phyloP scores from a whole-genome alignment of 805 yeast species.

The Pichia phayaonensis region DNA sequence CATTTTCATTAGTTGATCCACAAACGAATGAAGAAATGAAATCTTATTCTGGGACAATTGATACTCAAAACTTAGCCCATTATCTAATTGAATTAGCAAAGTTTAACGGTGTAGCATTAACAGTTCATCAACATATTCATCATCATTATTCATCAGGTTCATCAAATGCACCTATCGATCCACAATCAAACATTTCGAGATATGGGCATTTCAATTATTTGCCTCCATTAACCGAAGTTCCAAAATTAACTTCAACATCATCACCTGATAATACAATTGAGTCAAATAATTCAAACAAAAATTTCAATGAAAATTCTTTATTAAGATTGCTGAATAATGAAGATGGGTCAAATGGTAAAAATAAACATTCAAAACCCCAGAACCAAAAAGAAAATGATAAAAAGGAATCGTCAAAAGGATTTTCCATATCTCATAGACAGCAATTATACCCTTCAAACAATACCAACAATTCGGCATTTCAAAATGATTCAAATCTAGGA shows the following conservation, averaged over 20 bases:
- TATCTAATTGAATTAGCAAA: constrained; percentile 55
- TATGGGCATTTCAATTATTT: constrained; percentile 67
- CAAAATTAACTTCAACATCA: constrained; percentile 58
- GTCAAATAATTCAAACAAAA: constrained; percentile 16
- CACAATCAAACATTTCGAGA: constrained; percentile 49
- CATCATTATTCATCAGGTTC: constrained; percentile 57
- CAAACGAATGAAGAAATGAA: constrained; percentile 37
- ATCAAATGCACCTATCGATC: constrained; percentile 28
- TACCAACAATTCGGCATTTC: not conserved
- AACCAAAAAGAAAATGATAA: not conserved
- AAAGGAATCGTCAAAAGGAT: not conserved
- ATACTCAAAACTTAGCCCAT: constrained; percentile 46
- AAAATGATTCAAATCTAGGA: constrained; percentile 2
- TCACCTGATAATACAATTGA: constrained; percentile 30
- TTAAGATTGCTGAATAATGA: constrained; percentile 36
- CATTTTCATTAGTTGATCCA: constrained; percentile 43
- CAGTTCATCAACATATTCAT: constrained; percentile 81
- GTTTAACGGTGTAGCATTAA: constrained; percentile 46
- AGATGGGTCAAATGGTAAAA: constrained; percentile 5
- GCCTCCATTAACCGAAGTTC: constrained; percentile 65
- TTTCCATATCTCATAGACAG: not conserved
- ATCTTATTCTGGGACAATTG: constrained; percentile 40
- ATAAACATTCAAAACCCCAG: not conserved
- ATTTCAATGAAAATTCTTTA: constrained; percentile 33
- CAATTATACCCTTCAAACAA: not conserved